These are phyloP conservation scores for Chlorella sp. DNA, from an alignment of 139 green algal species.

Conservation along the genomic window DNA sequence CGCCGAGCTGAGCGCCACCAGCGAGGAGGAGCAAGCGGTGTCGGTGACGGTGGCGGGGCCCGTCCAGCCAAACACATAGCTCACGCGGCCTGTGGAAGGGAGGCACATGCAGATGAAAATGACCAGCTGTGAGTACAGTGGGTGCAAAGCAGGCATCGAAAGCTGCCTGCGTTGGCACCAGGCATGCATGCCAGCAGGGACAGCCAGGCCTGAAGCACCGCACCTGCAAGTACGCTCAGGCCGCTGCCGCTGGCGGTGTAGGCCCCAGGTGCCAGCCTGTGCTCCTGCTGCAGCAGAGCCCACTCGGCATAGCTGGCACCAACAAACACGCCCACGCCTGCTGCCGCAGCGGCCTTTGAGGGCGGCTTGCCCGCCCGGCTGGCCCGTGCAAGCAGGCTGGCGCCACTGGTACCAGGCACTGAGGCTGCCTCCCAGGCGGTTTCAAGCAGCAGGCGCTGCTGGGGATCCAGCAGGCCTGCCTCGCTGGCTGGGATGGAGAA, in stretches of 20 bases:
- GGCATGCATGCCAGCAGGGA: too few relatives aligned
- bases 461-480: constrained; percentile 65
- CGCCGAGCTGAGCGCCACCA: constrained; percentile 73
- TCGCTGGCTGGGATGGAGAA: constrained; percentile 68
- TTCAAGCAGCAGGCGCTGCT: constrained; percentile 70
- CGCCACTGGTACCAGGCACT: neutral
- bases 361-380: neutral
- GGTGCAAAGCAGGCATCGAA: too few relatives aligned
- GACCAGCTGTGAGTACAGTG: too few relatives aligned
- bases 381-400: neutral
- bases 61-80: constrained; percentile 78
- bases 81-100: constrained; percentile 64
- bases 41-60: constrained; percentile 80
- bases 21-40: constrained; percentile 86
- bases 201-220: too few relatives aligned
- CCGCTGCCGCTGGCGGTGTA: constrained; percentile 53
- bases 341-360: constrained; percentile 9
- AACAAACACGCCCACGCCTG: constrained; percentile 71
- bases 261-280: constrained; percentile 35
- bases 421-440: constrained; percentile 8
- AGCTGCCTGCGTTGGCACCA: too few relatives aligned
- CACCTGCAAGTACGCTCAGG: constrained; percentile 46
- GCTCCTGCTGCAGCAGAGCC: constrained; percentile 18
- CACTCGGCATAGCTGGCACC: constrained; percentile 48
- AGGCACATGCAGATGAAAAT: constrained; percentile 78